Conservation (phyloP, 225 moss, liverwort and hornwort genomes). For the Straminergon stramineum region DNA sequence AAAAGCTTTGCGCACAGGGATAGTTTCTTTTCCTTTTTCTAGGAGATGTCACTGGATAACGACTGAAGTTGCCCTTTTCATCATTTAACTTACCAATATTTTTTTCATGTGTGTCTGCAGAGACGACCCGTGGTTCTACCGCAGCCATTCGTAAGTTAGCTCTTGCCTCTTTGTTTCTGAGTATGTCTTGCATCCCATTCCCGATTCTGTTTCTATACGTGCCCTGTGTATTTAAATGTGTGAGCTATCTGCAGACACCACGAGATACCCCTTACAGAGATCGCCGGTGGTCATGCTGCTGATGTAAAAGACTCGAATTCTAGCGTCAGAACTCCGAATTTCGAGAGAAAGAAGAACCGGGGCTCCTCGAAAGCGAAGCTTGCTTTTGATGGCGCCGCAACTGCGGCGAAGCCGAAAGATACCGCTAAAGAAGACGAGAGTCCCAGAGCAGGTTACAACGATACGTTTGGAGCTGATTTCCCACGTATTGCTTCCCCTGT, state of each 20-base stretch:
- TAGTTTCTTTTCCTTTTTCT: too few species aligned
- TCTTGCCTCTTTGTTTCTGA: not conserved
- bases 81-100: not conserved
- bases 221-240: not conserved
- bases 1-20: not conserved
- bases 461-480: slow-evolving; percentile 13
- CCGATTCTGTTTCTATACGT: not conserved
- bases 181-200: not conserved
- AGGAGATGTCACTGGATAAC: not conserved
- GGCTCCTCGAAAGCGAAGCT: slow-evolving; percentile 34
- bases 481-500: slow-evolving; percentile 37
- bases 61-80: not conserved
- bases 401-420: not conserved
- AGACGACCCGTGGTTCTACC: slow-evolving; percentile 93
- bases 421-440: not conserved
- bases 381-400: slow-evolving; percentile 10
- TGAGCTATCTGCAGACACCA: slow-evolving; percentile 59
- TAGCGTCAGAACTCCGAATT: not conserved
- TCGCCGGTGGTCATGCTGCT: slow-evolving; percentile 23
- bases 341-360: slow-evolving; percentile 41
- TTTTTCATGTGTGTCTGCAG: slow-evolving; percentile 25
- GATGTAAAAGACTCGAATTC: slow-evolving; percentile 7
- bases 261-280: slow-evolving; percentile 62
- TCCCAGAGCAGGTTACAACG: slow-evolving; percentile 4
- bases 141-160: slow-evolving; percentile 64